Evolutionary conservation across 768 basidiomycete species (phyloP).

Genomic region (Austroboletus festivus): DNA sequence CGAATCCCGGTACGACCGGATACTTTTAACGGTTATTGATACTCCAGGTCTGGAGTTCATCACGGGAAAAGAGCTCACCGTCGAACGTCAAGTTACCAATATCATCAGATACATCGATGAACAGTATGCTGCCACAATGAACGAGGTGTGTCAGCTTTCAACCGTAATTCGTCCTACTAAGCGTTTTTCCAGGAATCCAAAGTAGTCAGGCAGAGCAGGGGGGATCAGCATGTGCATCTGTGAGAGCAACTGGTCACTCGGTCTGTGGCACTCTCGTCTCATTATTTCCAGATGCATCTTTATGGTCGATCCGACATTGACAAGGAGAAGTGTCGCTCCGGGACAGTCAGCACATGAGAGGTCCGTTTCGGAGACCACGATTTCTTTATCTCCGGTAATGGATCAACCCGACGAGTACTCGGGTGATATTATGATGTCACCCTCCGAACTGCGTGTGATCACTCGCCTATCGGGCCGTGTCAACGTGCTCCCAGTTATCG

Average conservation of each 20-base stretch:
- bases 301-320: constrained; percentile 77
- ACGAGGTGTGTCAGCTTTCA: constrained; percentile 51
- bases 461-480: constrained; percentile 67
- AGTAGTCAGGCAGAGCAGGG: constrained; percentile 81
- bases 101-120: constrained; percentile 77
- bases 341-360: constrained; percentile 48
- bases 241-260: constrained; percentile 36
- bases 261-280: constrained; percentile 5
- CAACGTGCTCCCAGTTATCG: constrained; percentile 81
- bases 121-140: constrained; percentile 84
- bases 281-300: constrained; percentile 65
- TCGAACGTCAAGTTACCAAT: constrained; percentile 73
- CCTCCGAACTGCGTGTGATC: constrained; percentile 76
- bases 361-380: constrained; percentile 64
- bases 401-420: constrained; percentile 49
- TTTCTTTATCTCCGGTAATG: constrained; percentile 48
- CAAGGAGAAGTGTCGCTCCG: constrained; percentile 44
- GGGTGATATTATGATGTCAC: constrained; percentile 62
- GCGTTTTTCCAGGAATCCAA: constrained; percentile 66
- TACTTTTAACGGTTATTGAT: constrained; percentile 78
- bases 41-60: constrained; percentile 82
- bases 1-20: constrained; percentile 78
- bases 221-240: constrained; percentile 89
- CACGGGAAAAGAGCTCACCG: constrained; percentile 67
- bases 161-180: not conserved